Conservation (phyloP, 345 rosid genomes). For the Toxicodendron radicans region DNA sequence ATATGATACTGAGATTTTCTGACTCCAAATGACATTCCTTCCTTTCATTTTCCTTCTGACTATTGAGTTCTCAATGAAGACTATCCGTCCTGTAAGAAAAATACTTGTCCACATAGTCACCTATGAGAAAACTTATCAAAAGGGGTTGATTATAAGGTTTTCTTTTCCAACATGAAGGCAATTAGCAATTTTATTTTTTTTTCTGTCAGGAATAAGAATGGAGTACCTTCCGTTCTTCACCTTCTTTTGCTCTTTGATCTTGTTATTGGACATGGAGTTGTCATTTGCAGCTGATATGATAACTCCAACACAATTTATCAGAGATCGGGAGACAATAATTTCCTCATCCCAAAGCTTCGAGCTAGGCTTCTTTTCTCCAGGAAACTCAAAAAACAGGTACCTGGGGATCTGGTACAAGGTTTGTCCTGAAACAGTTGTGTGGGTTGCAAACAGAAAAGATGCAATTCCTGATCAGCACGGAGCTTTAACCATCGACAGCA, state of each 20-base stretch:
- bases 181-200: no score
- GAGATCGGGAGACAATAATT: background rate
- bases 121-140: no score
- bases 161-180: no score
- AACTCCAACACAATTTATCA: background rate
- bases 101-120: no score
- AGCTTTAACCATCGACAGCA: no score
- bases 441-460: slow-evolving; percentile 47
- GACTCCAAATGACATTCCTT: no score
- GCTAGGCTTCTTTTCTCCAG: slow-evolving; percentile 30
- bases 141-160: no score
- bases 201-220: background rate
- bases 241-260: background rate
- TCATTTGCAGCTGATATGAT: background rate
- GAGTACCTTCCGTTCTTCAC: background rate
- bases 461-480: slow-evolving; percentile 14
- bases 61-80: no score
- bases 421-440: slow-evolving; percentile 29
- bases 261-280: background rate
- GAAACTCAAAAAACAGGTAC: slow-evolving; percentile 31
- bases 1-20: no score
- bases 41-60: no score
- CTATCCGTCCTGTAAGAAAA: no score
- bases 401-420: slow-evolving; percentile 51
- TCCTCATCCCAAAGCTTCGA: slow-evolving; percentile 13